Evolutionary conservation across 2,329 filamentous ascomycete genomes (phyloP).

Genomic region (Pseudopyrenochaeta lycopersici): DNA sequence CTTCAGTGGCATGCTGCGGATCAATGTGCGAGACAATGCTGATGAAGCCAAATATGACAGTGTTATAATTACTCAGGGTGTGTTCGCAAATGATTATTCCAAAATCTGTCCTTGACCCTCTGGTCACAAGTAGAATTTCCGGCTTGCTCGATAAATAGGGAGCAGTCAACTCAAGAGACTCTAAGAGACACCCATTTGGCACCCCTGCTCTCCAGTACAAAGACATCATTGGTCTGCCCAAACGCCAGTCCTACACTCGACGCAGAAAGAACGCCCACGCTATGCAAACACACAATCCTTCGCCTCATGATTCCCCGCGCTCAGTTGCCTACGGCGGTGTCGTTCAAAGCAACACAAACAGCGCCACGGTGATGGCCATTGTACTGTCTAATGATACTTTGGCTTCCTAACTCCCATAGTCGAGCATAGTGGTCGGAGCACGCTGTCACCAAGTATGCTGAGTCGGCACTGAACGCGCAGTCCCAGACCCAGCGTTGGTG

Average conservation of each 20-base stretch:
- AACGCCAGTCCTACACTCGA: background rate
- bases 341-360: conserved; percentile 91
- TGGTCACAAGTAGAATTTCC: no score
- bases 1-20: no score
- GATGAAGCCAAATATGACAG: no score
- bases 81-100: no score
- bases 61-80: no score
- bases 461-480: conserved; percentile 93
- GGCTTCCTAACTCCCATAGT: conserved; percentile 86
- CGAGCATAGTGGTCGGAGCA: conserved; percentile 94
- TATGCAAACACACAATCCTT: background rate
- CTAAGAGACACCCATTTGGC: no score
- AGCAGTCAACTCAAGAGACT: no score
- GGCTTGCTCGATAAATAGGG: no score
- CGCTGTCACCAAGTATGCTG: conserved; percentile 90
- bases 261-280: background rate
- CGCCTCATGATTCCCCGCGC: background rate
- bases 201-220: background rate
- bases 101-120: no score
- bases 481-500: conserved; percentile 99
- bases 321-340: conserved; percentile 58
- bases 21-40: no score
- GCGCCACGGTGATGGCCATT: conserved; percentile 93
- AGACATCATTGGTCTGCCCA: background rate
- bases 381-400: conserved; percentile 92